Percentiles rank a stretch among this genome's conserved stretches.
phyloP scores from a whole-genome alignment of 805 yeast species.

The Blastobotrys peoriensis region DNA sequence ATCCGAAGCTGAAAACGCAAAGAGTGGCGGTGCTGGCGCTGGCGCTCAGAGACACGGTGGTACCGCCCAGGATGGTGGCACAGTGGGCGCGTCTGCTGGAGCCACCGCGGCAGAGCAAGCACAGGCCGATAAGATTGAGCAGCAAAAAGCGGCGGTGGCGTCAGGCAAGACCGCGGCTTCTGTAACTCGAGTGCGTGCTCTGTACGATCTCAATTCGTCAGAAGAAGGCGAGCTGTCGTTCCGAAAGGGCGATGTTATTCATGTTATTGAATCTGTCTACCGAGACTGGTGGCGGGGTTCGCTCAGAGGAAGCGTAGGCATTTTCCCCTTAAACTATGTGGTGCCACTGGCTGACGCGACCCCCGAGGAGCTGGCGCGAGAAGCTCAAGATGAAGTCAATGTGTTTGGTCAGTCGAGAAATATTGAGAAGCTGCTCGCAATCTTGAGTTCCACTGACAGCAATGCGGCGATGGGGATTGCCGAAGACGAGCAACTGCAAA shows the following conservation, averaged over 20 bases:
- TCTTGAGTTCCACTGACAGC: constrained; percentile 38
- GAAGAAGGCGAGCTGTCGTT: constrained; percentile 88
- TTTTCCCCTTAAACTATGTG: constrained; percentile 90
- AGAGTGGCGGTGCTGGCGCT: constrained; percentile 2
- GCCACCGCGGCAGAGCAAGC: constrained; percentile 15
- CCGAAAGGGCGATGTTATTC: constrained; percentile 78
- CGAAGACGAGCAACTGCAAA: constrained; percentile 62
- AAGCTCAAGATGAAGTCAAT: constrained; percentile 44
- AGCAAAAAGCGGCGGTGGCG: constrained; percentile 12
- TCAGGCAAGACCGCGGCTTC: constrained; percentile 31
- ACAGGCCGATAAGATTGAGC: constrained; percentile 15
- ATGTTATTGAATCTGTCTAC: constrained; percentile 80
- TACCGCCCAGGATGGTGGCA: constrained; percentile 17
- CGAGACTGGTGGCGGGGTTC: constrained; percentile 97
- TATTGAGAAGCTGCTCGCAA: constrained; percentile 62
- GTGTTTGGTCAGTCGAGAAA: constrained; percentile 51
- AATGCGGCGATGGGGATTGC: constrained; percentile 34
- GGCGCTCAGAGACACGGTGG: constrained; percentile 11
- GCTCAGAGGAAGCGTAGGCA: constrained; percentile 71
- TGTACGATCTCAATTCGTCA: constrained; percentile 70
- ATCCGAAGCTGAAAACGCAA: constrained; percentile 43
- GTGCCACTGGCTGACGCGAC: constrained; percentile 66
- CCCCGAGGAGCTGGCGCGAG: constrained; percentile 49
- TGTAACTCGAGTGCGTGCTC: constrained; percentile 68
- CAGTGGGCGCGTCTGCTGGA: neutral